Conservation (phyloP, 2,329 filamentous ascomycete genomes). For the Corinectria fuckeliana region DNA sequence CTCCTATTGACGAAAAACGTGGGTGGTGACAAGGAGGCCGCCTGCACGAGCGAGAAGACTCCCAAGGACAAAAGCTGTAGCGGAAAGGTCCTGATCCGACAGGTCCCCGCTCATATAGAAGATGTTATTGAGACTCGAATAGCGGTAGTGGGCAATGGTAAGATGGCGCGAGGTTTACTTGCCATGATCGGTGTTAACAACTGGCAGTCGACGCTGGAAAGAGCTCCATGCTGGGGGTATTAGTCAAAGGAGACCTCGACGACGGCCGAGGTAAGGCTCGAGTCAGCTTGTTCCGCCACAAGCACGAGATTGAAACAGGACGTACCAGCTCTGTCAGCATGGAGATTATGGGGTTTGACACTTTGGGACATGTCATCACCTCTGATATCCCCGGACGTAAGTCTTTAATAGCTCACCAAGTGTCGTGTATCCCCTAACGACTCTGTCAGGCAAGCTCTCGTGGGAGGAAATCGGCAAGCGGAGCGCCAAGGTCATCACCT, state of each 20-base stretch:
- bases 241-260: conserved; percentile 94
- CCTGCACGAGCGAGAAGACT: conserved; percentile 57
- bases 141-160: conserved; percentile 93
- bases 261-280: conserved; percentile 93
- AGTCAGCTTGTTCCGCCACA: conserved; percentile 95
- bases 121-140: conserved; percentile 95
- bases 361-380: conserved; percentile 79
- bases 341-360: conserved; percentile 99
- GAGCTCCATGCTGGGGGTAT: conserved; percentile 91
- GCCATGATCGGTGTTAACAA: conserved; percentile 20
- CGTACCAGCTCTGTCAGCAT: conserved; percentile 96
- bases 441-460: conserved; percentile 66
- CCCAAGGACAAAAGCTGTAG: conserved; percentile 76
- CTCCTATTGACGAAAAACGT: conserved; percentile 91
- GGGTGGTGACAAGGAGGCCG: conserved; percentile 76
- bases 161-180: conserved; percentile 27
- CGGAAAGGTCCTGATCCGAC: conserved; percentile 87
- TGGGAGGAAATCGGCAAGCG: conserved; percentile 98
- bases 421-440: conserved; percentile 23
- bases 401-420: conserved; percentile 23
- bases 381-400: conserved; percentile 84
- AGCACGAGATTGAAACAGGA: conserved; percentile 96
- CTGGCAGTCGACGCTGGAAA: conserved; percentile 89
- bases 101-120: conserved; percentile 75
- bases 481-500: conserved; percentile 95